Evolutionary conservation across 2,329 filamentous ascomycete genomes (phyloP), one percentile per base, ranked within the genome.

Genomic region (Alternaria arborescens): DNA sequence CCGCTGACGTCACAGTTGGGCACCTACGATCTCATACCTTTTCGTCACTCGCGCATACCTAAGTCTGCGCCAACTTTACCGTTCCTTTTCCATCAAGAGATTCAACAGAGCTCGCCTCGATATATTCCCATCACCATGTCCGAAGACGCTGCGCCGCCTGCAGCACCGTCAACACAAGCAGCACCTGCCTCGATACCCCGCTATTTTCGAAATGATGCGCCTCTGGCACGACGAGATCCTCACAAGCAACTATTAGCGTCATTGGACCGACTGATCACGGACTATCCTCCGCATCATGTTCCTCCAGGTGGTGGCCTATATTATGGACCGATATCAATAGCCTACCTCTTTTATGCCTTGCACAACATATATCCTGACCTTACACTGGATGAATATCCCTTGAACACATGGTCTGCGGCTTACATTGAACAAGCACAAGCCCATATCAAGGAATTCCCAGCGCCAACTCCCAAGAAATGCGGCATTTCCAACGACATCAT

Each of bases 401-500:
- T 85, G 54, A 82, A 81, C 61, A 80, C 79, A 42, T 84, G 82
- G 82, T 82, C 79, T 18, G 82, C 82, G 11, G 82, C 81, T 24
- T 85, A 84, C 65, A 78, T 84, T 30, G 81, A 83, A 67, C 80
- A 82, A 57, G 82, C 83, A 0, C 82, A 84, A 67, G 75, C 82
- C 43, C 74, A 82, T 65, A 83, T 84, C 70, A 81, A 81, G 53
- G 69, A 77, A n/a, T 85, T 82, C 62, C 78, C 82, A 5, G 80
- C 82, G 2, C 83, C 83, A 3, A 74, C 73, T 30, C 71, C 78
- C 16, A 78, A 74, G 44, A 83, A 81, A 74, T 85, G 83, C 61
- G 83, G 83, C 12, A 78, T 84, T 43, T 81, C 77, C 62, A 82
- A 84, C 70, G 83, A 85, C 60, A 83, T 85, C 58, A 79, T 84